Evolutionary conservation across 139 green algal genomes (phyloP).

Genomic region (Coelastrella sp.): DNA sequence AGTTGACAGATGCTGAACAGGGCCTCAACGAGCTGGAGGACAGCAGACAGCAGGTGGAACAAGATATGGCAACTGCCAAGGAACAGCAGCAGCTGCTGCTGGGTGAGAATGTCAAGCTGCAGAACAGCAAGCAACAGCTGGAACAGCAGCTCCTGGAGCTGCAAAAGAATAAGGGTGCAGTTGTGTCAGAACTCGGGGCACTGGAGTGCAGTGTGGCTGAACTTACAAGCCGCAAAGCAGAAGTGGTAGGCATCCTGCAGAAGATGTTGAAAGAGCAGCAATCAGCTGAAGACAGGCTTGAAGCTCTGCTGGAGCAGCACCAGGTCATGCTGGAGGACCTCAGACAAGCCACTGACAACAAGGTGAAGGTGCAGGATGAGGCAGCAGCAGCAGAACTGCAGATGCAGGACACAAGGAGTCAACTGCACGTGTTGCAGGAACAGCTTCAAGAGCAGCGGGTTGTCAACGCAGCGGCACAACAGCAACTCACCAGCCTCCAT

Average conservation of each 20-base stretch:
- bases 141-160: not conserved
- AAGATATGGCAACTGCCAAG: not conserved
- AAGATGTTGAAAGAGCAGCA: not conserved
- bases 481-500: not conserved
- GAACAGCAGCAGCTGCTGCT: not conserved
- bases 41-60: not conserved
- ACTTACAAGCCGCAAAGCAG: not conserved
- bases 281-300: constrained; percentile 1
- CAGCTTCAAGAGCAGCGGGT: not conserved
- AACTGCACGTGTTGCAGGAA: constrained; percentile 36
- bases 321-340: not conserved
- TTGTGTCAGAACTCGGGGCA: not conserved
- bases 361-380: not conserved
- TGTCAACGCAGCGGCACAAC: not conserved
- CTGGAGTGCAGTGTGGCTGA: not conserved
- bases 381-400: constrained; percentile 10
- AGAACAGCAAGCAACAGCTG: constrained; percentile 1
- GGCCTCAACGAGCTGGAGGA: not conserved
- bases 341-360: not conserved
- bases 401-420: not conserved
- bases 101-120: not conserved
- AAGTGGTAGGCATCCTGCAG: not conserved
- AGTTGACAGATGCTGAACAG: not conserved
- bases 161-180: not conserved
- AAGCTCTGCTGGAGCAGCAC: constrained; percentile 17